phyloP scores from a whole-genome alignment of 1,284 basidiomycete species.

The Ustilago xerochloae region DNA sequence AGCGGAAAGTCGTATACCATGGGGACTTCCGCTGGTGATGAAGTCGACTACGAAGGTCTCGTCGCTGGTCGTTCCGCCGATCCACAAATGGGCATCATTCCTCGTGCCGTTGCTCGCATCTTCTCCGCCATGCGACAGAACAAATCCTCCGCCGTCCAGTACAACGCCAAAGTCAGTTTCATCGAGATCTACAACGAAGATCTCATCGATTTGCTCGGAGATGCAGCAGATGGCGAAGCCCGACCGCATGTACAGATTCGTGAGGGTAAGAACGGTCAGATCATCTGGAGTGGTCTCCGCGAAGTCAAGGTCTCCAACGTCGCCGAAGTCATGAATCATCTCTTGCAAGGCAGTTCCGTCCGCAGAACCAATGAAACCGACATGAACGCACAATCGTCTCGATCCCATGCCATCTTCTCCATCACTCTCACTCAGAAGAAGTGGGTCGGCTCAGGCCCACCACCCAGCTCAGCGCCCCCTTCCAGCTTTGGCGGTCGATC shows the following conservation, averaged over 20 bases:
- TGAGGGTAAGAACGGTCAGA: constrained; percentile 94
- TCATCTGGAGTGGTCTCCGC: constrained; percentile 94
- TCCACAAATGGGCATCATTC: constrained; percentile 80
- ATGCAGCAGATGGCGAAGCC: constrained; percentile 62
- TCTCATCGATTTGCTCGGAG: constrained; percentile 68
- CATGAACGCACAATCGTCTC: constrained; percentile 98
- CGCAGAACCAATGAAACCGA: constrained; percentile 96
- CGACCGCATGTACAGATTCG: constrained; percentile 90
- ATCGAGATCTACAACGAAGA: constrained; percentile 97
- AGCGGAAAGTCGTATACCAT: constrained; percentile 98
- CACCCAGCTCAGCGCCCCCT: constrained; percentile 39
- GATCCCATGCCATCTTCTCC: constrained; percentile 98
- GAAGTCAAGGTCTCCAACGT: constrained; percentile 87
- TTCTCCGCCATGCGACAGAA: constrained; percentile 76
- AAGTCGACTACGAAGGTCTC: constrained; percentile 54
- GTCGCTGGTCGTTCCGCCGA: constrained; percentile 53
- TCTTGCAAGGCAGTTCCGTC: constrained; percentile 82
- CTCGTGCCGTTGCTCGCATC: constrained; percentile 90
- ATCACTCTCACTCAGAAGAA: constrained; percentile 80
- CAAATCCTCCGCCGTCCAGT: constrained; percentile 71
- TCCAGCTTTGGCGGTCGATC: constrained; percentile 27
- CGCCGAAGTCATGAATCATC: constrained; percentile 89
- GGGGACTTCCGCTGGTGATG: constrained; percentile 70
- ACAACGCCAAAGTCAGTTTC: constrained; percentile 63
- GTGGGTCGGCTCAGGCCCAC: constrained; percentile 50